Evolutionary conservation across 2,329 filamentous ascomycete genomes (phyloP).

Genomic region (Cucurbitaria berberidis): DNA sequence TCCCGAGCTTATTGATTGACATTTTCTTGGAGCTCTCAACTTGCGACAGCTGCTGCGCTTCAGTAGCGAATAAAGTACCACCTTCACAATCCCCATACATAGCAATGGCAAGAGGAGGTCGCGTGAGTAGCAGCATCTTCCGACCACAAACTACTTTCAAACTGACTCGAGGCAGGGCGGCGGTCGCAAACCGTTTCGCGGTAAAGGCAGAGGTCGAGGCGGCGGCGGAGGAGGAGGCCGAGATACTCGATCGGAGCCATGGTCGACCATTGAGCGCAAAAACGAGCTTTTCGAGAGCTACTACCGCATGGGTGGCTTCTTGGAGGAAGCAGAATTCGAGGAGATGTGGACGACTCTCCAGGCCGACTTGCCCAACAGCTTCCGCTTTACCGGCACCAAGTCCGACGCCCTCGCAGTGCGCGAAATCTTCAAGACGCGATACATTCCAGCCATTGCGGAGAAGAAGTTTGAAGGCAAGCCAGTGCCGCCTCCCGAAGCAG

Average conservation of each 20-base stretch:
- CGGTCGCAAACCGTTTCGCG: constrained; percentile 38
- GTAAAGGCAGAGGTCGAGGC: constrained; percentile 37
- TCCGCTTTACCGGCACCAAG: constrained; percentile 95
- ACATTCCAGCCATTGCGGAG: constrained; percentile 86
- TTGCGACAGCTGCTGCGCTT: constrained; percentile 27
- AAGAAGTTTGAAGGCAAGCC: constrained; percentile 82
- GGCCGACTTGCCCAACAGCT: constrained; percentile 92
- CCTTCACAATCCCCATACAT: constrained; percentile 8
- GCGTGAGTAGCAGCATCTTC: constrained; percentile 25
- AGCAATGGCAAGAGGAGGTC: constrained; percentile 40
- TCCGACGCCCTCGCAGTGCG: constrained; percentile 93
- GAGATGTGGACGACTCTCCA: constrained; percentile 85
- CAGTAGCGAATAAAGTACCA: constrained; percentile 4
- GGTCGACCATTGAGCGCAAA: constrained; percentile 70
- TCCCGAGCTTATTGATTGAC: constrained; percentile 21
- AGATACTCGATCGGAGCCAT: constrained; percentile 43
- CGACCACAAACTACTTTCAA: not conserved
- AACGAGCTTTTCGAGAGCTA: constrained; percentile 87
- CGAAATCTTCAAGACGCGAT: constrained; percentile 83
- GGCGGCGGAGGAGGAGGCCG: constrained; percentile 31
- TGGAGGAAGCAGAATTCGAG: constrained; percentile 77
- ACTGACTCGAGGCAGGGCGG: constrained; percentile 33
- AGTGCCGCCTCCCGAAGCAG: constrained; percentile 80
- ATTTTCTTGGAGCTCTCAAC: constrained; percentile 33
- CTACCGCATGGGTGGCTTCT: constrained; percentile 73